phyloP scores from a whole-genome alignment of 768 basidiomycete species.

The Panus rudis region DNA sequence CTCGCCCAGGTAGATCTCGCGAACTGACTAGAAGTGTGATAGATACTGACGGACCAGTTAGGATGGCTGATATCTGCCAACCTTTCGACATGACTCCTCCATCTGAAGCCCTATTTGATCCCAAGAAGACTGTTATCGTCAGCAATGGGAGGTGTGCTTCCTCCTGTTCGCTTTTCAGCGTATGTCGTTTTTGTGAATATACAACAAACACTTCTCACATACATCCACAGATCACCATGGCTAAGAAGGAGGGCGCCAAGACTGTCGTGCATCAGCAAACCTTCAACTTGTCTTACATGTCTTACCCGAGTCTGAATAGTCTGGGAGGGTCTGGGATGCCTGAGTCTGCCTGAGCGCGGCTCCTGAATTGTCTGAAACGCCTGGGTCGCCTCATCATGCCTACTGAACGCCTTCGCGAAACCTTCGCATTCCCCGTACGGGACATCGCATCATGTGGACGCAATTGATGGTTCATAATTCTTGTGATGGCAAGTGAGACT shows the following conservation, averaged over 20 bases:
- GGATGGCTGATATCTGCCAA: conserved; percentile 29
- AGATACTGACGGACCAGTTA: conserved; percentile 3
- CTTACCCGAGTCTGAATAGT: too few relatives aligned
- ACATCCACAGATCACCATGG: conserved; percentile 47
- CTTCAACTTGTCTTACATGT: too few relatives aligned
- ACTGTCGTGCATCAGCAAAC: too few relatives aligned
- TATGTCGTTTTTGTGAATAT: conserved; percentile 10
- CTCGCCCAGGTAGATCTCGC: conserved; percentile 29
- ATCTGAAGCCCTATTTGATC: conserved; percentile 38
- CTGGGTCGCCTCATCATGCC: too few relatives aligned
- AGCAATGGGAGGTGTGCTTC: conserved; percentile 46
- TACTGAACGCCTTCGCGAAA: too few relatives aligned
- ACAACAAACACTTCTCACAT: not conserved
- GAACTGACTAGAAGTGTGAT: not conserved
- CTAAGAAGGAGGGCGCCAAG: conserved; percentile 48
- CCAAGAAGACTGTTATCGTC: conserved; percentile 44
- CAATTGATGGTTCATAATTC: too few relatives aligned
- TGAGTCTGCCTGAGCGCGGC: too few relatives aligned
- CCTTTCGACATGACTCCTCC: conserved; percentile 33
- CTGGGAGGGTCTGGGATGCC: too few relatives aligned
- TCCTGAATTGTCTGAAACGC: too few relatives aligned
- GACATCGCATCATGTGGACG: too few relatives aligned
- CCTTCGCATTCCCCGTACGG: too few relatives aligned
- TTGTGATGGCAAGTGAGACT: too few relatives aligned
- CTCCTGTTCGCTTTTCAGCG: conserved; percentile 26